Conservation (phyloP, 2,329 filamentous ascomycete genomes). For the Colletotrichum paranaense region DNA sequence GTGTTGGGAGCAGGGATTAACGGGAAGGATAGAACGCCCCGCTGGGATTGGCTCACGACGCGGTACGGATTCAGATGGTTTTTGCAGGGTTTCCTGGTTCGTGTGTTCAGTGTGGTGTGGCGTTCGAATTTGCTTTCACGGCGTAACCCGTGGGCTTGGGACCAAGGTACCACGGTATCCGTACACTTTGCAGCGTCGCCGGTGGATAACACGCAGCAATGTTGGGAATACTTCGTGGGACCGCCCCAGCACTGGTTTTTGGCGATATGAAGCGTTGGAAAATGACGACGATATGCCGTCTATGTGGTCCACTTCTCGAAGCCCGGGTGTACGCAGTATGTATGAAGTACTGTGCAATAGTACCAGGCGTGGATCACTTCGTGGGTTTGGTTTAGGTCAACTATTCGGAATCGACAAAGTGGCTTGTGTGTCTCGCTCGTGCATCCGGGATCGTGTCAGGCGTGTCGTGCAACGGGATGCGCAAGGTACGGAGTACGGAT, state of each 20-base stretch:
- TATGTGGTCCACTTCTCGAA: not conserved
- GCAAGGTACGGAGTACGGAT: not conserved
- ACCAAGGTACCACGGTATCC: not conserved
- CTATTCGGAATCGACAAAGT: not conserved
- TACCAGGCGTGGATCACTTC: not conserved
- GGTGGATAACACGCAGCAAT: not conserved
- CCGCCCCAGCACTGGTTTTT: not conserved
- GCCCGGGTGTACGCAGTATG: too few species aligned
- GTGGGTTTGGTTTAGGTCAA: not conserved
- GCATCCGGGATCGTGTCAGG: not conserved
- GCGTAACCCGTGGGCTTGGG: conserved; percentile 7
- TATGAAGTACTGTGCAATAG: not conserved
- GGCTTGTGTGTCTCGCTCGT: not conserved
- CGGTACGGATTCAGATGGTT: conserved; percentile 13
- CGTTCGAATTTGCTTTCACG: not conserved
- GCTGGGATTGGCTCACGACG: conserved; percentile 27
- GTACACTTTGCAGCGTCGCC: not conserved
- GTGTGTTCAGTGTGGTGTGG: not conserved
- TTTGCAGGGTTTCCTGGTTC: not conserved
- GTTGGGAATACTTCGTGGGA: not conserved
- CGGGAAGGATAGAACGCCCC: conserved; percentile 10
- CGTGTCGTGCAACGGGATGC: not conserved
- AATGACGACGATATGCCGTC: conserved; percentile 5
- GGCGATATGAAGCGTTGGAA: not conserved
- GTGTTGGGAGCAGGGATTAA: conserved; percentile 25